phyloP scores from a whole-genome alignment of 2,329 filamentous ascomycete species.

The Diaporthe australafricana region DNA sequence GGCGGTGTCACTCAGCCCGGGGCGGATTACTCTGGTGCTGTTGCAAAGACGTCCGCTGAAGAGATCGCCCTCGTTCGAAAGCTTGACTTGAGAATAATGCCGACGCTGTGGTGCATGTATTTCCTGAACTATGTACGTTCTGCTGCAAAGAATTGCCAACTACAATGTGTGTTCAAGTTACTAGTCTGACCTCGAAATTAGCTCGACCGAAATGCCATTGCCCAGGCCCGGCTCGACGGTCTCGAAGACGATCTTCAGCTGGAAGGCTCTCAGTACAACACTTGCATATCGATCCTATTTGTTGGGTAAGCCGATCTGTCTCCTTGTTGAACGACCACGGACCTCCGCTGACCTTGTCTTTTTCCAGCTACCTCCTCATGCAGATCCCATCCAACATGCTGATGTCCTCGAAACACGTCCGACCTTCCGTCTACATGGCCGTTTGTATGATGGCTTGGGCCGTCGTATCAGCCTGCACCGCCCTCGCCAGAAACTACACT shows the following conservation, averaged over 20 bases:
- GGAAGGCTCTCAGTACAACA: slow-evolving; percentile 60
- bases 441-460: slow-evolving; percentile 54
- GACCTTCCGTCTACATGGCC: slow-evolving; percentile 45
- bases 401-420: slow-evolving; percentile 48
- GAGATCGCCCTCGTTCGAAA: slow-evolving; percentile 53
- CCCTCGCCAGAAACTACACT: slow-evolving; percentile 53
- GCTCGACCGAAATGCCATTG: slow-evolving; percentile 66
- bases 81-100: slow-evolving; percentile 52
- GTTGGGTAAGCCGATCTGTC: slow-evolving; percentile 51
- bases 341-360: not conserved
- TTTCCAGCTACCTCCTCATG: slow-evolving; percentile 54
- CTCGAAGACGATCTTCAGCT: slow-evolving; percentile 64
- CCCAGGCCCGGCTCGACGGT: slow-evolving; percentile 65
- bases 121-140: slow-evolving; percentile 48
- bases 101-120: slow-evolving; percentile 55
- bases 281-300: slow-evolving; percentile 61
- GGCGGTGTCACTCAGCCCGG: not conserved
- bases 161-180: fast-evolving
- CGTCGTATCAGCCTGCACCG: slow-evolving; percentile 47
- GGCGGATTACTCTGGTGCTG: slow-evolving; percentile 49
- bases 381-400: slow-evolving; percentile 60
- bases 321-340: not conserved
- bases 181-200: not conserved
- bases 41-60: slow-evolving; percentile 46
- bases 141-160: not conserved